Evolutionary conservation across 2,329 filamentous ascomycete species (phyloP).

Genomic region (Amphichorda felina): DNA sequence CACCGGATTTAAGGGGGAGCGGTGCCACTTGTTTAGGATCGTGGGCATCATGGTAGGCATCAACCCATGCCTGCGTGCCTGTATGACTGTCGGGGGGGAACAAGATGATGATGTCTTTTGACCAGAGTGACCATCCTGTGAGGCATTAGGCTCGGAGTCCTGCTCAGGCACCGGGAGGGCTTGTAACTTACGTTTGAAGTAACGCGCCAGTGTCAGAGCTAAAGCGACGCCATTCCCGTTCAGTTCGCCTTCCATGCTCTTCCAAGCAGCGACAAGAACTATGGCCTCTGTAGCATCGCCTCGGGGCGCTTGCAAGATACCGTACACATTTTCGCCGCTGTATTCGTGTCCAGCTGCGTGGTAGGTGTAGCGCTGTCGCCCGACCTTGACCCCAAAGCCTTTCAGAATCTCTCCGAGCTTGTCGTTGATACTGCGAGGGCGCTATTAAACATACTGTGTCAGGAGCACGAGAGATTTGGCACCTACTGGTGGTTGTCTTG

Average conservation of each 20-base stretch:
- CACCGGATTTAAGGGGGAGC: slow-evolving; percentile 81
- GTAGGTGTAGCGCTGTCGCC: slow-evolving; percentile 81
- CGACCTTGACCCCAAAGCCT: slow-evolving; percentile 74
- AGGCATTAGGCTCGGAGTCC: neutral
- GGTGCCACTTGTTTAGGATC: slow-evolving; percentile 57
- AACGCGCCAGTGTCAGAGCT: slow-evolving; percentile 75
- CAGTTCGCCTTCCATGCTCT: slow-evolving; percentile 62
- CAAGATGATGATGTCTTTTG: slow-evolving; percentile 92
- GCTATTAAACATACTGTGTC: neutral
- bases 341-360: slow-evolving; percentile 62
- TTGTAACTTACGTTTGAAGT: slow-evolving; percentile 64
- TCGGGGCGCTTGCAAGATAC: slow-evolving; percentile 81
- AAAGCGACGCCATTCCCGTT: slow-evolving; percentile 85
- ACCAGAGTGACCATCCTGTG: slow-evolving; percentile 91
- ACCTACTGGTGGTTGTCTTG: slow-evolving; percentile 39
- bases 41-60: slow-evolving; percentile 91
- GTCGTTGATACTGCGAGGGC: slow-evolving; percentile 51
- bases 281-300: slow-evolving; percentile 97
- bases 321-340: slow-evolving; percentile 82
- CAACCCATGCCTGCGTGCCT: slow-evolving; percentile 92
- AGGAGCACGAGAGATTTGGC: neutral
- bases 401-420: slow-evolving; percentile 65
- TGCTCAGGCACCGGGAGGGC: neutral
- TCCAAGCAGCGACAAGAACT: slow-evolving; percentile 83
- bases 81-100: slow-evolving; percentile 80